Base-by-base conservation (phyloP, 2,329 filamentous ascomycete genomes). In the Calycina marina region DNA sequence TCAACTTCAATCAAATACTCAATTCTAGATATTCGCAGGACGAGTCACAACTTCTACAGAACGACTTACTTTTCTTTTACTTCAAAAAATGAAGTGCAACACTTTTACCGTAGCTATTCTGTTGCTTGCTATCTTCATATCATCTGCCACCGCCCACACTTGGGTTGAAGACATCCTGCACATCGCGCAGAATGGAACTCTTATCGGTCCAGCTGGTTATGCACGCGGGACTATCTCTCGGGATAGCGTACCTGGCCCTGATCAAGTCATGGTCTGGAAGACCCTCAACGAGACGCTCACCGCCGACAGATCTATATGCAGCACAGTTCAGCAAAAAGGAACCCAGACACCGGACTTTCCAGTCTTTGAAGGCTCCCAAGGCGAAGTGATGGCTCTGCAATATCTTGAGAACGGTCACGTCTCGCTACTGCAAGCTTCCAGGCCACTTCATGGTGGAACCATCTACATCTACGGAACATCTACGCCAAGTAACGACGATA, bases 341-440 rank as follows among this genome's bases (percentile, higher is more conserved):
- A 37, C 27, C 4, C 39, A 50, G 25, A 43, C 36, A 8, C 5
- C 30, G 6, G 41, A 38, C 14, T 43, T 30, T 15, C 42, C 40
- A 17, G 20, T 30, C 14, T 37, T 53, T 15, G 54, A 59, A 15
- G 72, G 67, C 12, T 50, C 60, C 2, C 54, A 69, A 2, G 77
- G 77, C 29, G 74, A 78, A 45, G 65, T 64, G 25, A 57, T 85
- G 37, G 75, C 78, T 18, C 53, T 85, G 32, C 61, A 67, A 35
- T 82, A 80, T 54, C 63, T 72, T 39, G 80, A 86, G 50, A 86
- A 86, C 45, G 80, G 80, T 15, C 80, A 86, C 54, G 77, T 82
- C 27, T 77, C 73, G 0, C 47, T 64, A 30, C 63, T 18, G 12
- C 14, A 14, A 5, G 5, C 18, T 11, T 25, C n/a, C 14, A 36